Conservation (phyloP, 1,284 basidiomycete species). For the Austroboletus niveus region DNA sequence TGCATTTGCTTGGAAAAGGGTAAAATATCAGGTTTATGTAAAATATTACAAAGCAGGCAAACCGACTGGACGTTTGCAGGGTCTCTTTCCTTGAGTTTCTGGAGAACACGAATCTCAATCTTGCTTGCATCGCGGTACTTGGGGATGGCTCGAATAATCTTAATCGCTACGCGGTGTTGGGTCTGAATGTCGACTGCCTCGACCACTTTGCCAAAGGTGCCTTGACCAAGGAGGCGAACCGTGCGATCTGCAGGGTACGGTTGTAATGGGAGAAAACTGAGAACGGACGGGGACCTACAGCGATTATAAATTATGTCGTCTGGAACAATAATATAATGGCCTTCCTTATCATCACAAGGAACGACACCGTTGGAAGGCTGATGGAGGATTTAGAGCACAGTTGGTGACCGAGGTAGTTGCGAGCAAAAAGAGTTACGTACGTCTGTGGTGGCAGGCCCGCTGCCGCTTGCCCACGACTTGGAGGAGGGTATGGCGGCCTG, state of each 20-base stretch:
- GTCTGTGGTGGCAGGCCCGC: slow-evolving; percentile 59
- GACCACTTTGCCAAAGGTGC: slow-evolving; percentile 99
- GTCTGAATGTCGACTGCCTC: slow-evolving; percentile 85
- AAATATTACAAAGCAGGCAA: slow-evolving; percentile 7
- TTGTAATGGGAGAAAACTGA: slow-evolving; percentile 5
- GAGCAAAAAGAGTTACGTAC: slow-evolving; percentile 42
- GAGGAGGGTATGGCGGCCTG: slow-evolving; percentile 44
- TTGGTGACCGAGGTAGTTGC: slow-evolving; percentile 18
- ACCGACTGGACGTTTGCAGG: slow-evolving; percentile 86
- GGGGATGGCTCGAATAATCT: slow-evolving; percentile 96
- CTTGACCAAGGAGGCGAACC: slow-evolving; percentile 88
- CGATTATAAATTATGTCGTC: slow-evolving; percentile 84
- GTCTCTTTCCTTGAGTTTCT: slow-evolving; percentile 89
- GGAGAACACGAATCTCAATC: slow-evolving; percentile 95
- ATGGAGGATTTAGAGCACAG: slow-evolving; percentile 19
- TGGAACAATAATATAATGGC: slow-evolving; percentile 89
- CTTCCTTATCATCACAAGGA: slow-evolving; percentile 91
- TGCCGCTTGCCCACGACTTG: slow-evolving; percentile 64
- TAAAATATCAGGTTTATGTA: slow-evolving; percentile 9
- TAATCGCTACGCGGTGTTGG: slow-evolving; percentile 88
- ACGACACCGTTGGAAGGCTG: slow-evolving; percentile 59
- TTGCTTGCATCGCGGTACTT: slow-evolving; percentile 99
- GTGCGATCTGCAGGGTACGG: slow-evolving; percentile 71
- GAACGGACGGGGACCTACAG: slow-evolving; percentile 52
- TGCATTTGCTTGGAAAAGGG: slow-evolving; percentile 82